These are phyloP conservation scores for Plasmodium gallinaceum DNA, from an alignment of 169 alveolate species.

Conservation along the genomic window DNA sequence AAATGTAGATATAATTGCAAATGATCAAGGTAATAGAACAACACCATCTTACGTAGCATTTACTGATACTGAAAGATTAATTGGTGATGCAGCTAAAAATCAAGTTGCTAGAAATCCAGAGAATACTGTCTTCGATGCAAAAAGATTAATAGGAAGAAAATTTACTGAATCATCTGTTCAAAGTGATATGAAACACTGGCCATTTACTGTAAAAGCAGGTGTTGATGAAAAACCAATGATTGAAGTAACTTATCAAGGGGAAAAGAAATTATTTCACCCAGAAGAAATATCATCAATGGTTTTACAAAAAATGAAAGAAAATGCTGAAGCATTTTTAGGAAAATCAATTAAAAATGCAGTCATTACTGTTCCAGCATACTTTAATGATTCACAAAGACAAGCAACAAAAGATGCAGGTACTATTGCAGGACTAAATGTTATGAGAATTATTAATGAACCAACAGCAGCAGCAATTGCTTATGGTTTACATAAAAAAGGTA, in stretches of 20 bases:
- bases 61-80: slow-evolving; percentile 97
- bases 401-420: slow-evolving; percentile 99
- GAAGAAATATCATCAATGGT: slow-evolving; percentile 98
- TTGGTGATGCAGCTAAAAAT: slow-evolving; percentile 98
- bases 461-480: slow-evolving; percentile 99
- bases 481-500: slow-evolving; percentile 96
- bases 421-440: slow-evolving; percentile 98
- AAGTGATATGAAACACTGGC: slow-evolving; percentile 95
- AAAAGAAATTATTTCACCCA: slow-evolving; percentile 93
- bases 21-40: slow-evolving; percentile 98
- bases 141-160: slow-evolving; percentile 97
- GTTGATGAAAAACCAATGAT: slow-evolving; percentile 92
- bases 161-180: slow-evolving; percentile 94
- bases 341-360: slow-evolving; percentile 96
- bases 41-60: slow-evolving; percentile 99
- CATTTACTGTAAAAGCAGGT: slow-evolving; percentile 94
- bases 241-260: slow-evolving; percentile 92
- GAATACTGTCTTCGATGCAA: slow-evolving; percentile 97
- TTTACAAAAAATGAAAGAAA: slow-evolving; percentile 97
- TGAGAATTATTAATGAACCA: slow-evolving; percentile 98
- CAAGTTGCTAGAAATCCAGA: slow-evolving; percentile 96
- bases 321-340: slow-evolving; percentile 97
- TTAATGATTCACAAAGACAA: slow-evolving; percentile 98
- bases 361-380: slow-evolving; percentile 99
- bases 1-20: slow-evolving; percentile 97